Evolutionary conservation across 805 yeast genomes (phyloP).

Genomic region (Blastobotrys americana): DNA sequence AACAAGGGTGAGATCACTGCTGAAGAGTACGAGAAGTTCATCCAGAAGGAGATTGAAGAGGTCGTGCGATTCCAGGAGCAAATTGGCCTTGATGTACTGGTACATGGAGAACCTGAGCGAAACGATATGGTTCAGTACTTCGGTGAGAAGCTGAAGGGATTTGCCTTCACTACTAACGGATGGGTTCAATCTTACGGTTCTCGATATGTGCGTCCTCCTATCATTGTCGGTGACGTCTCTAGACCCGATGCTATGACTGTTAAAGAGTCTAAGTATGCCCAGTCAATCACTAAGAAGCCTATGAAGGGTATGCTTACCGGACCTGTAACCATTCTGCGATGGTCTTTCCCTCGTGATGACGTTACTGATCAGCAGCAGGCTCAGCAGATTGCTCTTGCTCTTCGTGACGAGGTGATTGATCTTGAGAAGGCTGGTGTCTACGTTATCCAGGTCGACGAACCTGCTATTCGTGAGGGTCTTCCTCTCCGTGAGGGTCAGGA

Average conservation of each 20-base stretch:
- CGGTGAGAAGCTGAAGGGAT: conserved; percentile 98
- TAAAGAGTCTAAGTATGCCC: conserved; percentile 98
- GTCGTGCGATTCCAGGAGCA: conserved; percentile 99
- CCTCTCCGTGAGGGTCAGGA: conserved; percentile 97
- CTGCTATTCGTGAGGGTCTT: conserved; percentile 99
- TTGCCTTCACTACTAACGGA: conserved; percentile 97
- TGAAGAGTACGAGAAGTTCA: conserved; percentile 93
- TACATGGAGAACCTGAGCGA: conserved; percentile 99
- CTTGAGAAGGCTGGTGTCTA: conserved; percentile 97
- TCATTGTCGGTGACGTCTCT: conserved; percentile 97
- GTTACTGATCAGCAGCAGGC: conserved; percentile 90
- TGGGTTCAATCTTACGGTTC: conserved; percentile 99
- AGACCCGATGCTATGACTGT: conserved; percentile 99
- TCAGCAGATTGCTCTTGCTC: conserved; percentile 92
- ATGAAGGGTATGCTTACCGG: conserved; percentile 99
- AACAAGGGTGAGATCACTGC: conserved; percentile 93
- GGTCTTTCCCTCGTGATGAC: conserved; percentile 99
- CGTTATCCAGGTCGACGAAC: conserved; percentile 99
- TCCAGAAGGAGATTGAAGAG: conserved; percentile 90
- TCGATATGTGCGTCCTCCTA: conserved; percentile 99
- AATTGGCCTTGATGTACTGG: conserved; percentile 94
- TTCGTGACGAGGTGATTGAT: conserved; percentile 97
- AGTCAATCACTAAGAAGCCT: conserved; percentile 89
- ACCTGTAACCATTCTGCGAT: conserved; percentile 98
- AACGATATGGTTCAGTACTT: conserved; percentile 99